phyloP scores from a whole-genome alignment of 2,329 filamentous ascomycete genomes.

The Aspergillus ustus region DNA sequence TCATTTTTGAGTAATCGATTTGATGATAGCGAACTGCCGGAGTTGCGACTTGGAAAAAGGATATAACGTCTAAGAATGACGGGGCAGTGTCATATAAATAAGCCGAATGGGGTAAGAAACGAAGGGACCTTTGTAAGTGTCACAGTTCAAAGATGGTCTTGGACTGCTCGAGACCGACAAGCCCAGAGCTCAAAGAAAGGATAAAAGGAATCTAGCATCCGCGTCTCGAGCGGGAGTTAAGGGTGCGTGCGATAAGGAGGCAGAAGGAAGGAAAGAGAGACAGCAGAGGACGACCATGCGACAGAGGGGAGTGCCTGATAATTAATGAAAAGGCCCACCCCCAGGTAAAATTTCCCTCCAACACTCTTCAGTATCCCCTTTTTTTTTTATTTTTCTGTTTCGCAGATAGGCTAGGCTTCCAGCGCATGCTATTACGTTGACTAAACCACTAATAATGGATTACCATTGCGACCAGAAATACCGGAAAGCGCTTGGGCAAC shows the following conservation, averaged over 20 bases:
- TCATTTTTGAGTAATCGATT: slow-evolving; percentile 49
- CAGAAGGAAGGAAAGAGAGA: slow-evolving; percentile 15
- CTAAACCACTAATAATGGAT: slow-evolving; percentile 10
- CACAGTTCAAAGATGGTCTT: neutral
- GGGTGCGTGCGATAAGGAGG: neutral
- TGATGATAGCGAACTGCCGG: neutral
- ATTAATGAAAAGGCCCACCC: slow-evolving; percentile 16
- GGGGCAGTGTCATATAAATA: slow-evolving; percentile 7
- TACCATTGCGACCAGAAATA: slow-evolving; percentile 19
- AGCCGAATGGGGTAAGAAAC: slow-evolving; percentile 9
- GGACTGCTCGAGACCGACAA: neutral
- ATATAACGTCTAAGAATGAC: neutral
- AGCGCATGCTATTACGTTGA: slow-evolving; percentile 7
- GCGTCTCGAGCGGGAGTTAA: neutral
- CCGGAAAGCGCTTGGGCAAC: slow-evolving; percentile 14
- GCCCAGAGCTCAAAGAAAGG: neutral
- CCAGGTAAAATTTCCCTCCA: neutral
- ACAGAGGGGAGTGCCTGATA: slow-evolving; percentile 15
- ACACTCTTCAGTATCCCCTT: neutral
- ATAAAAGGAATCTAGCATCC: slow-evolving; percentile 1
- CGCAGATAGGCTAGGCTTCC: slow-evolving; percentile 1
- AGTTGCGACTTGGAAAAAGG: slow-evolving; percentile 10
- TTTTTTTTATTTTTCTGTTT: slow-evolving; percentile 10
- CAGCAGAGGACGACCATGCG: slow-evolving; percentile 15
- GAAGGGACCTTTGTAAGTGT: neutral